Evolutionary conservation across 2,329 filamentous ascomycete species (phyloP), one percentile per base, ranked within the genome.

Genomic region (Helicocarpus griseus): DNA sequence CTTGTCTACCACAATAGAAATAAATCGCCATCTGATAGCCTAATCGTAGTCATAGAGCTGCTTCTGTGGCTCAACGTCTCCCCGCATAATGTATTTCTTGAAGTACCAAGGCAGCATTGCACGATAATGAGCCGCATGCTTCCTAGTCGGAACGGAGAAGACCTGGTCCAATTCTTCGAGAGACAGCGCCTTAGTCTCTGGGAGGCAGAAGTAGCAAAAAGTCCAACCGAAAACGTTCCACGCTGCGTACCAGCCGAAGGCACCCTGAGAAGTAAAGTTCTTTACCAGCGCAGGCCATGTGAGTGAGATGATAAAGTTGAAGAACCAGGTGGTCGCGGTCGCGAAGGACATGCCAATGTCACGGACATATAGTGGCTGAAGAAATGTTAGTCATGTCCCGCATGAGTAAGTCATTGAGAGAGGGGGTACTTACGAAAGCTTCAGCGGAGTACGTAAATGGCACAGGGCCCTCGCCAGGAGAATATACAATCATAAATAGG

Each of bases 361-460:
- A 14, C 81, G 77, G 38, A 83, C 77, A 55, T 83, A 82, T 2
- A 83, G 68, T 4, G 81, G 81, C n/a, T n/a, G n/a, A n/a, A n/a
- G n/a, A n/a, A n/a, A n/a, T n/a, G n/a, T n/a, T n/a, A n/a, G n/a
- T n/a, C n/a, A n/a, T n/a, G n/a, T n/a, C n/a, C n/a, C n/a, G n/a
- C n/a, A n/a, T n/a, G n/a, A n/a, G n/a, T n/a, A n/a, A n/a, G n/a
- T n/a, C n/a, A n/a, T n/a, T n/a, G n/a, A n/a, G n/a, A n/a, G n/a
- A n/a, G n/a, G n/a, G n/a, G n/a, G n/a, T n/a, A n/a, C n/a, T n/a
- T n/a, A n/a, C n/a, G 60, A 83, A 85, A 1, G 80, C 81, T 62
- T 85, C 82, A 19, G 82, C 81, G 0, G 79, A 82, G 62, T 85
- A 85, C 0, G 80, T 83, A 60, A 84, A 85, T 0, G 82, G 81